Conservation (phyloP, 768 basidiomycete genomes). For the Pisolithus microcarpus region DNA sequence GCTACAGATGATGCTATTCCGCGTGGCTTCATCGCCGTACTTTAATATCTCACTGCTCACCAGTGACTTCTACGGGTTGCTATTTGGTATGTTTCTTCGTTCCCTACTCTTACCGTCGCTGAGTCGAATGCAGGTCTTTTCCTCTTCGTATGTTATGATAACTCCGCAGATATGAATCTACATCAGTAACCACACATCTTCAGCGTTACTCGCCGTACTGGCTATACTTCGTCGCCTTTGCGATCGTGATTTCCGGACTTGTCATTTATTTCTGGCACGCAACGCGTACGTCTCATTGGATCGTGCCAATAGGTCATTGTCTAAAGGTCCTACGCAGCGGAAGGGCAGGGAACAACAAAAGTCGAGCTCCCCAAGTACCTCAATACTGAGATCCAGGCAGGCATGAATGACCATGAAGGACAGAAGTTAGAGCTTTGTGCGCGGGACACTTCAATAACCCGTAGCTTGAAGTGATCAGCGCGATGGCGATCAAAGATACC, state of each 20-base stretch:
- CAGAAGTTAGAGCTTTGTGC: background rate
- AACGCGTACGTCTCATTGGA: constrained; percentile 45
- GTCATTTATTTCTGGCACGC: constrained; percentile 76
- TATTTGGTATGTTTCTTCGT: constrained; percentile 40
- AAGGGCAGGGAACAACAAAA: constrained; percentile 56
- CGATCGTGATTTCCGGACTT: constrained; percentile 56
- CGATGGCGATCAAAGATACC: too few relatives aligned
- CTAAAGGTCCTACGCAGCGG: constrained; percentile 35
- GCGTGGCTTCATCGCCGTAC: constrained; percentile 70
- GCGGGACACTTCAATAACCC: background rate
- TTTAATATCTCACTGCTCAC: constrained; percentile 72
- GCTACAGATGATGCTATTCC: constrained; percentile 69
- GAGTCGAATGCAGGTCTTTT: constrained; percentile 2
- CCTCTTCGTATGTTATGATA: constrained; percentile 3
- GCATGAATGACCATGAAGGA: background rate
- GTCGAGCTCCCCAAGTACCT: constrained; percentile 52
- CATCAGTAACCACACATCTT: background rate
- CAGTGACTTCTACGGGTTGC: constrained; percentile 72
- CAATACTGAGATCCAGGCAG: background rate
- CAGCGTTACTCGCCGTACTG: constrained; percentile 76
- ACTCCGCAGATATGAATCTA: too few relatives aligned
- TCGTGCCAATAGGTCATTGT: background rate
- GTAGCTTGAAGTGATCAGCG: too few relatives aligned
- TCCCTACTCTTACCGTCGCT: background rate
- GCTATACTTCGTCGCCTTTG: constrained; percentile 75